phyloP scores from a whole-genome alignment of 331 rosid genomes.

The Quercus phellos region DNA sequence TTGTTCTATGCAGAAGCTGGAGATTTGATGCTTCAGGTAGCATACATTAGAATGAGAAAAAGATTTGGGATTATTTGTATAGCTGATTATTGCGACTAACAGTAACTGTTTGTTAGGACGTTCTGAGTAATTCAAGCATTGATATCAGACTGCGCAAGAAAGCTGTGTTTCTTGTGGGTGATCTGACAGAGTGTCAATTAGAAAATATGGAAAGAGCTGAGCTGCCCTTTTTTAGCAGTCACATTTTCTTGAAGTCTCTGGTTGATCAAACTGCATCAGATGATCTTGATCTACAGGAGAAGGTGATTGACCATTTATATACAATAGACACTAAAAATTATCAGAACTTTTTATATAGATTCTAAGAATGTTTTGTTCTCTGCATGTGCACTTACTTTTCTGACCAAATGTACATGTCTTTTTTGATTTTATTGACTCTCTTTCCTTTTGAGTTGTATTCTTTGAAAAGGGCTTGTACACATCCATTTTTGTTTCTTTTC shows the following conservation, averaged over 20 bases:
- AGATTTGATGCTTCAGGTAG: slow-evolving; percentile 59
- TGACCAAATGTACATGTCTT: not conserved
- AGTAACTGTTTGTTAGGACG: slow-evolving; percentile 40
- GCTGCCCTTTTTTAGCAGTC: slow-evolving; percentile 47
- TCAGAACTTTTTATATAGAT: not conserved
- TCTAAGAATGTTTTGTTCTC: not conserved
- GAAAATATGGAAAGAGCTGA: slow-evolving; percentile 38
- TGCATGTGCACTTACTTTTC: not conserved
- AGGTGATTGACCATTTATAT: slow-evolving; percentile 37
- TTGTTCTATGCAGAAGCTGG: slow-evolving; percentile 70
- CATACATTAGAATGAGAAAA: not conserved
- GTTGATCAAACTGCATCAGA: slow-evolving; percentile 67
- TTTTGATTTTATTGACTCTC: too few relatives aligned
- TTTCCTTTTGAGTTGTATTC: too few relatives aligned
- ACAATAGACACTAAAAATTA: not conserved
- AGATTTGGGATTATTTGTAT: slow-evolving; percentile 5
- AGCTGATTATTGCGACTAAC: slow-evolving; percentile 3
- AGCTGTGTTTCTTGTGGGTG: slow-evolving; percentile 66
- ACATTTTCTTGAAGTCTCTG: slow-evolving; percentile 62
- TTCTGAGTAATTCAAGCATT: slow-evolving; percentile 49
- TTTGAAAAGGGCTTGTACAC: too few relatives aligned
- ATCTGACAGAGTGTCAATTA: slow-evolving; percentile 61
- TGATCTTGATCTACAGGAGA: slow-evolving; percentile 82
- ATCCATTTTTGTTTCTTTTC: too few relatives aligned
- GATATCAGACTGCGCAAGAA: slow-evolving; percentile 66